Base-by-base conservation (phyloP, 805 yeast species). In the Metschnikowia baotianmanensis region DNA sequence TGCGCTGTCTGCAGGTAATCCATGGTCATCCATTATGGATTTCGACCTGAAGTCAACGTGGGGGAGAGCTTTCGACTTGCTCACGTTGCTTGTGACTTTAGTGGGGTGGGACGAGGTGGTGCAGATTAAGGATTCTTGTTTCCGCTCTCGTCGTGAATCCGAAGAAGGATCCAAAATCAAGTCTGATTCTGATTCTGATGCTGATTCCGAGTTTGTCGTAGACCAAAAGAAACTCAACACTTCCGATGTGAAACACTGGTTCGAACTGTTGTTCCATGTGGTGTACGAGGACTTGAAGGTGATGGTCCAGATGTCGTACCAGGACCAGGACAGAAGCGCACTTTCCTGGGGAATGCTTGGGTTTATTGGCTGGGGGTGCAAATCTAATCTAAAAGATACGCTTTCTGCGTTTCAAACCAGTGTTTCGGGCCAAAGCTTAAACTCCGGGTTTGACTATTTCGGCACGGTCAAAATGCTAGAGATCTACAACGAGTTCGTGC, bases 71-170 rank as follows among this genome's bases (percentile, higher is more conserved):
- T 91, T 87, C 58, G 82, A 81, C 31, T 62, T 89, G 41, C 62
- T 91, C 42, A 80, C 95, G 4, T 69, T 78, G 7, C 74, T 93
- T 48, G 78, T 82, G 3, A 74, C 82, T 15, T 63, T 72, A 18
- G 67, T 82, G 29, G 96, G 96, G 4, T 91, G 99, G 99, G 87
- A 86, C 51, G 77, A 74, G 25, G 61, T 88, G 25, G 70, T 90
- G 49, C 67, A 70, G 42, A 55, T 82, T 27, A 77, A 96, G 43
- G 78, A 89, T 1, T 65, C 71, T 15, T 80, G 85, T 0, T 91
- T 91, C 62, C 78, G 39, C 10, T 24, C 24, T 4, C 6, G 17
- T 10, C 24, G 10, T 20, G 24, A 6, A 81, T 11, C 30, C 30
- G 53, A 79, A 76, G 29, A 19, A 3, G 25, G n/a, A n/a, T n/a